Evolutionary conservation across 1,284 basidiomycete species (phyloP).

Genomic region (Trichosporon ovoides): DNA sequence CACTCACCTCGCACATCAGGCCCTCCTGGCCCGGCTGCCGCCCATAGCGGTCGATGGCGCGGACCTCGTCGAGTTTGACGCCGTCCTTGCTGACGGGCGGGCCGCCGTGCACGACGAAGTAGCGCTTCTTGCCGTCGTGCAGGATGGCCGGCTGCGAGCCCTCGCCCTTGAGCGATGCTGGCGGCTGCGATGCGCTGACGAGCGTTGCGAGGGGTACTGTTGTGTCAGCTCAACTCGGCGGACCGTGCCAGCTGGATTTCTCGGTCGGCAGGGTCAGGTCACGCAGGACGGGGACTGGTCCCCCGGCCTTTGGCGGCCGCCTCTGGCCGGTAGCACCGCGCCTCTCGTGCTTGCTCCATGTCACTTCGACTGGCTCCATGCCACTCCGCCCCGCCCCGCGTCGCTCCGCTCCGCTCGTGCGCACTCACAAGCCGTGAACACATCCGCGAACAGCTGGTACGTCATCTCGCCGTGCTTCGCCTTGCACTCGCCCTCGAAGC

Average conservation of each 20-base stretch:
- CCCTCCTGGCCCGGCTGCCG: constrained; percentile 91
- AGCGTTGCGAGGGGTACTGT: constrained; percentile 86
- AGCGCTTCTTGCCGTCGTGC: constrained; percentile 79
- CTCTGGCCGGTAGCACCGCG: background rate
- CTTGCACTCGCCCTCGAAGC: constrained; percentile 95
- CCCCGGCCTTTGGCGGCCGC: background rate
- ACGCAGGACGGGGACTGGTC: no score
- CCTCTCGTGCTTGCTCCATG: no score
- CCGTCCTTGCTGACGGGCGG: constrained; percentile 85
- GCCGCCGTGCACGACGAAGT: constrained; percentile 94
- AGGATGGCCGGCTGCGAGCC: constrained; percentile 58
- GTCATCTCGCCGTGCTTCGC: constrained; percentile 90
- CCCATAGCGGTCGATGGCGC: constrained; percentile 78
- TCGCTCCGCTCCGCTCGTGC: background rate
- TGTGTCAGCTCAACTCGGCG: background rate
- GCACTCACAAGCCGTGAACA: constrained; percentile 75
- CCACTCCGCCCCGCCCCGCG: background rate
- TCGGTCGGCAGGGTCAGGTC: no score
- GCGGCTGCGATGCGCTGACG: constrained; percentile 63
- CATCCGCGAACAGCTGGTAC: constrained; percentile 81
- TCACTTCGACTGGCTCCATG: no score
- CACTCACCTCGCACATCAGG: constrained; percentile 68
- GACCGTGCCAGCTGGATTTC: background rate
- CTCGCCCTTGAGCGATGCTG: constrained; percentile 51
- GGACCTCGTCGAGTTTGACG: constrained; percentile 86